Conservation (phyloP, 2,329 filamentous ascomycete genomes). For the Apiospora koreana region DNA sequence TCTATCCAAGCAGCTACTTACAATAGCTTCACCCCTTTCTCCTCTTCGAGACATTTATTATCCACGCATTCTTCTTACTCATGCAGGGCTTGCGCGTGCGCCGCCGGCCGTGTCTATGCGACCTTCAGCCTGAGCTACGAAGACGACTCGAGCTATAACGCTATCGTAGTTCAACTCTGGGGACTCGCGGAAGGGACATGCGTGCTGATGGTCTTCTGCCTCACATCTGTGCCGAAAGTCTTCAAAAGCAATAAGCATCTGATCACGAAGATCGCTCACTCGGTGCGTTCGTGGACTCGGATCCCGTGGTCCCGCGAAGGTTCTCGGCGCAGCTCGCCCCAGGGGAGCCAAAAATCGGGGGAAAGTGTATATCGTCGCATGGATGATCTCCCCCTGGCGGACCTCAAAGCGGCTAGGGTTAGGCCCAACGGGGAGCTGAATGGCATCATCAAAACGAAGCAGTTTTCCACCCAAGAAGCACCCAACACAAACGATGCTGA, state of each 20-base stretch:
- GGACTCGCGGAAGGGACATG: constrained; percentile 1
- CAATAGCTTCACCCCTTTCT: not conserved
- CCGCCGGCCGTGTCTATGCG: not conserved
- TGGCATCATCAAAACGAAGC: not conserved
- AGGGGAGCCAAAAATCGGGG: not conserved
- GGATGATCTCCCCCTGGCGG: not conserved
- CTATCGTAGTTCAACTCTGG: not conserved
- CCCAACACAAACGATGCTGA: not conserved
- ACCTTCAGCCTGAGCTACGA: not conserved
- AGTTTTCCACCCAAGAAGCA: not conserved
- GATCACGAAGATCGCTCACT: no score
- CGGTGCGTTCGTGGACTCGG: no score
- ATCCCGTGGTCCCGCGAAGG: no score
- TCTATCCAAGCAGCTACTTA: not conserved
- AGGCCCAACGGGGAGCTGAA: not conserved
- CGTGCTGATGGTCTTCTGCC: not conserved
- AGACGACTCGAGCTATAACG: not conserved
- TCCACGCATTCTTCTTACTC: not conserved
- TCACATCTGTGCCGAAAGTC: not conserved
- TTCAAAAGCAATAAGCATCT: not conserved
- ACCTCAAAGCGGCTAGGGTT: not conserved
- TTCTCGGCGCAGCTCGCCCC: no score
- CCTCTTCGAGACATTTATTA: not conserved
- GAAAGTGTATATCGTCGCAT: not conserved
- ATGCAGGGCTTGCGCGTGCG: not conserved